Evolutionary conservation across 208 protist species (phyloP), one percentile per base, ranked within the genome.

Genomic region (Novymonas esmeraldas): DNA sequence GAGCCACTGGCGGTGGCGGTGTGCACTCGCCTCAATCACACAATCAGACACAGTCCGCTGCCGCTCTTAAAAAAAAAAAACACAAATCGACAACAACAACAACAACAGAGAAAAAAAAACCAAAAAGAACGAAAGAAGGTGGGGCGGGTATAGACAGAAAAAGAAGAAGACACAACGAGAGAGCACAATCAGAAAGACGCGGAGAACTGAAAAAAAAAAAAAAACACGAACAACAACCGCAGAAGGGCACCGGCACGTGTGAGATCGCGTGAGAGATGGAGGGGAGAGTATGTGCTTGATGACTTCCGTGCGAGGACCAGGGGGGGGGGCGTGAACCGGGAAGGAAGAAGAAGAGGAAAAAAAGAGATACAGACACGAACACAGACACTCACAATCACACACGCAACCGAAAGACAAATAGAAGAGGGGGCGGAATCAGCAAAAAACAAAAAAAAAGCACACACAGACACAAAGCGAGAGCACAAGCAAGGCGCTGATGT

Each of bases 371-470:
- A 51, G 22, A 51, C 10, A 51, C 24, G 14, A 14, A 54, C 28
- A 54, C 13, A 64, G 57, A 31, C 49, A 68, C 58, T 64, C 26
- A 45, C 24, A 41, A 55, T 52, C 34, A 46, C 55, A 31, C 11
- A 24, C 11, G 20, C 20, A 6, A n/a, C n/a, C n/a, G n/a, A n/a
- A n/a, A n/a, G n/a, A n/a, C n/a, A n/a, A n/a, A n/a, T n/a, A n/a
- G n/a, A n/a, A n/a, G n/a, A n/a, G 45, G 5, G 20, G 45, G 22
- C 22, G 3, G 28, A 16, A 9, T 50, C n/a, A 6, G 22, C 6
- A 49, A 22, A 6, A 24, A 6, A 9, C 3, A 24, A 6, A 9
- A 9, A 50, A 28, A 26, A 5, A 22, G 42, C 42, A 48, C 42
- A 48, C 42, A 48, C 42, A 48, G 16, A n/a, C 6, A 50, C 2